Conservation (phyloP, 2,329 filamentous ascomycete genomes). For the Diplodia scrobiculata region DNA sequence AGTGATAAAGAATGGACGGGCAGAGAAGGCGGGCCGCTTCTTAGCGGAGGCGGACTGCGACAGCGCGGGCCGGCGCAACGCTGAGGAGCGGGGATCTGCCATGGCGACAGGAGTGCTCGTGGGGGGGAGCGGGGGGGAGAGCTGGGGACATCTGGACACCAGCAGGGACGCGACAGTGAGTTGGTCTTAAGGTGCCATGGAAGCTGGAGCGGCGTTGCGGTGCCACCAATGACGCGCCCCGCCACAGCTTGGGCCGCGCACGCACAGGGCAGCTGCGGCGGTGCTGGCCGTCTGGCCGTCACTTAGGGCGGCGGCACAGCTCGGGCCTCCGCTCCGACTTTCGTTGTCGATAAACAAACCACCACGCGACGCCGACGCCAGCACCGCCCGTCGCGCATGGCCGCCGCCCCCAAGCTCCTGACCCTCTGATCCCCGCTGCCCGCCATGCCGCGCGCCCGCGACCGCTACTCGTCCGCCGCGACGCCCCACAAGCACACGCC, state of each 20-base stretch:
- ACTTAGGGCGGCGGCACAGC: background rate
- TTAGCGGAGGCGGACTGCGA: background rate
- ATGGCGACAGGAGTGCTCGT: constrained; percentile 8
- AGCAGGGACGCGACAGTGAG: background rate
- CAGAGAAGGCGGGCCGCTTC: constrained; percentile 44
- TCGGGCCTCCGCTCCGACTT: background rate
- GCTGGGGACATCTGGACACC: background rate
- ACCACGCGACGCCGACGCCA: too few species aligned
- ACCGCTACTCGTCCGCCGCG: constrained; percentile 47
- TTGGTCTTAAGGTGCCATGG: background rate
- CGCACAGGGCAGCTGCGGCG: background rate
- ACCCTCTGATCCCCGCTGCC: constrained; percentile 30
- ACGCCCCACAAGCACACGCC: constrained; percentile 52
- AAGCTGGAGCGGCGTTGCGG: constrained; percentile 5
- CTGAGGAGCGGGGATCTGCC: constrained; percentile 17
- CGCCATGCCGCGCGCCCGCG: constrained; percentile 59
- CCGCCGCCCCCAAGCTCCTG: constrained; percentile 1
- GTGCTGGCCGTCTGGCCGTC: background rate
- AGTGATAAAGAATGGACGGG: constrained; percentile 52
- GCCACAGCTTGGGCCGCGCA: background rate
- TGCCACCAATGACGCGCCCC: constrained; percentile 16
- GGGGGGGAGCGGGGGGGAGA: background rate
- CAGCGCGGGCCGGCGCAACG: constrained; percentile 27
- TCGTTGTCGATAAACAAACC: background rate
- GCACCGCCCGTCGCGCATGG: background rate